Evolutionary conservation across 2,329 filamentous ascomycete species (phyloP).

Genomic region (Remersonia thermophila): DNA sequence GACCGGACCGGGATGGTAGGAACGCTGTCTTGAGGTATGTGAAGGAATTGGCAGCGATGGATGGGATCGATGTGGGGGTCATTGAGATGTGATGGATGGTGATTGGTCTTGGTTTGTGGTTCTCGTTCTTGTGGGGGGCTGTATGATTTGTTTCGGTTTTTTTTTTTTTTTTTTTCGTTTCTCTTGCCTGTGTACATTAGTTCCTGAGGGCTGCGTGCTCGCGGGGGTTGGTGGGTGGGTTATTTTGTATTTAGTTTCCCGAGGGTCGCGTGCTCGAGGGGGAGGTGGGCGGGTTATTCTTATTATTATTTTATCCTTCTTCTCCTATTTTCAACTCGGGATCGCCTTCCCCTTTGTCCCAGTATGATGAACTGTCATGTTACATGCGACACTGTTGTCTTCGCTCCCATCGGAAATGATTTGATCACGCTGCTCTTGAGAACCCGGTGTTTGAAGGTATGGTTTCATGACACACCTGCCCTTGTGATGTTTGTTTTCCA

Average conservation of each 20-base stretch:
- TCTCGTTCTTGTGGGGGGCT: too few relatives aligned
- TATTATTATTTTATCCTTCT: neutral
- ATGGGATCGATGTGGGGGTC: neutral
- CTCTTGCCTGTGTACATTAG: neutral
- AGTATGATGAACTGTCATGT: too few relatives aligned
- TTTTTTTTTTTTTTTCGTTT: neutral
- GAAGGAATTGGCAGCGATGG: conserved; percentile 1
- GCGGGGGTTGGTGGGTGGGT: conserved; percentile 3
- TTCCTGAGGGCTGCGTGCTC: neutral
- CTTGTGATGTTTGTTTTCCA: too few relatives aligned
- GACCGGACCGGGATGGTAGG: neutral
- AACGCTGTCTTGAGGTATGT: conserved; percentile 1
- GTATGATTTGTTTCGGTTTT: neutral
- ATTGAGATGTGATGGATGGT: neutral
- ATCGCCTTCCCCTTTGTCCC: too few relatives aligned
- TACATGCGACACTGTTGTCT: too few relatives aligned
- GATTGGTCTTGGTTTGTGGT: neutral
- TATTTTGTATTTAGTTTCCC: neutral
- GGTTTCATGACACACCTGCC: too few relatives aligned
- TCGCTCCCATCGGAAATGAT: too few relatives aligned
- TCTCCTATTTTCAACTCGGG: too few relatives aligned
- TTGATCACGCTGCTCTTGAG: too few relatives aligned
- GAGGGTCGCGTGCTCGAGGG: neutral
- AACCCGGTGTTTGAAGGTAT: too few relatives aligned
- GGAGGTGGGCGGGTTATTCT: conserved; percentile 2